Evolutionary conservation across 78 protist species (phyloP), one percentile per base, ranked within the genome.

Genomic region (Diacronema lutheri): DNA sequence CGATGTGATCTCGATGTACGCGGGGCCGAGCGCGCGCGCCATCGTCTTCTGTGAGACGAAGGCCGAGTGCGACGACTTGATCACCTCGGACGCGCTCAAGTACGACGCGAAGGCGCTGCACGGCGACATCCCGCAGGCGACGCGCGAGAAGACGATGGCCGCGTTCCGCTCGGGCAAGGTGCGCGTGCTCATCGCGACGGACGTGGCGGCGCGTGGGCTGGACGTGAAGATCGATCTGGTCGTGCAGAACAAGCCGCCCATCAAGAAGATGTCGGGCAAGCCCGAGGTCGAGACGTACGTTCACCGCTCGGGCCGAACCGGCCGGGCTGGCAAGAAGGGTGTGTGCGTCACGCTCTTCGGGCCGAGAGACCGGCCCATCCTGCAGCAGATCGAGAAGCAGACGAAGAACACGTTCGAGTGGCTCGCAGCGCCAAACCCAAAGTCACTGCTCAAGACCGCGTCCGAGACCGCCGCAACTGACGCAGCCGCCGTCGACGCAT

Each of bases 191-290:
- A 29, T 88, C 40, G 91, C 87, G 11, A 83, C 87, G 56, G 94
- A 91, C 46, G 94, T 91, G 7, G 91, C 91, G 10, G 85, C 88
- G 65, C 90, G 94, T 44, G 94, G 94, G 19, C 71, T 91, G 35
- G 91, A 91, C 84, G 56, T 91, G 33, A 61, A 73, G 26, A 89
- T 91, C 64, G 81, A 78, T 21, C 93, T 85, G 38, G 93, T 90
- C 76, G 73, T 90, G 35, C 60, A 83, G 50, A 33, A n/a, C 85
- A 82, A 82, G 62, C 57, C 83, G 69, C 88, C 89, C 35, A 62
- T 38, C 50, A 21, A n/a, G 13, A 6, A 38, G 50, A 21, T 21
- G 37, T 23, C 35, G 3, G n/a, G n/a, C 55, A 7, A 44, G n/a
- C 35, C 25, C 16, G 82, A 81, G 26, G 20, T 20, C 23, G 88